Evolutionary conservation across 2,329 filamentous ascomycete species (phyloP), one percentile per base, ranked within the genome.

Genomic region (Diaporthe destruens): DNA sequence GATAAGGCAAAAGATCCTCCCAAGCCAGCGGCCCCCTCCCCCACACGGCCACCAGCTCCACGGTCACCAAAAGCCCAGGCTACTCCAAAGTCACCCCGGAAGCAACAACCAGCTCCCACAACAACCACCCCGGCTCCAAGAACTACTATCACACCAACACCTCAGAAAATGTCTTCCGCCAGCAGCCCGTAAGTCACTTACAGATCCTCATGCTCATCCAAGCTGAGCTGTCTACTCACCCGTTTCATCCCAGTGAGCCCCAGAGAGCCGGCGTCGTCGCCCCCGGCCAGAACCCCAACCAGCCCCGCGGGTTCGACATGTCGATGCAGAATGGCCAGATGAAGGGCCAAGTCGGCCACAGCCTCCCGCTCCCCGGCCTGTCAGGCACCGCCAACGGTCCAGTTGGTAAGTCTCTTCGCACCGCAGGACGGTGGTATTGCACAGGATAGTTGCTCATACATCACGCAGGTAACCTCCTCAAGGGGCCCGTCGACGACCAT

Each of bases 401-500:
- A 36, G 63, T 72, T 47, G 72, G 72, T 74, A 67, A 61, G 70
- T 59, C 25, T 9, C 49, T 36, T 36, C 25, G 32, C 16, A 0
- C n/a, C 3, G 12, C 14, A 42, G 4, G 18, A 42, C 16, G 12
- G 39, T 42, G 12, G 39, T 42, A 6, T 42, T 42, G 29, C n/a
- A 7, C 1, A 9, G 16, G 7, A 20, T n/a, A 32, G 23, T 51
- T 23, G 23, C 71, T 49, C 20, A 39, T 32, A 20, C 14, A 49
- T 12, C 16, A 5, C 14, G 14, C 71, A 88, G 87, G 87, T 71
- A 83, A 85, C 76, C 85, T 91, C 47, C 85, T 91, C 75, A 87
- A 86, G 80, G 89, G 89, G 8, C 85, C 88, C 14, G 85, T 86
- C 47, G 87, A 90, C 74, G 87, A 88, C 47, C 81, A 90, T 67